These are phyloP conservation scores for Epichloe gansuensis DNA, from an alignment of 2,329 filamentous ascomycete genomes.

Conservation along the genomic window DNA sequence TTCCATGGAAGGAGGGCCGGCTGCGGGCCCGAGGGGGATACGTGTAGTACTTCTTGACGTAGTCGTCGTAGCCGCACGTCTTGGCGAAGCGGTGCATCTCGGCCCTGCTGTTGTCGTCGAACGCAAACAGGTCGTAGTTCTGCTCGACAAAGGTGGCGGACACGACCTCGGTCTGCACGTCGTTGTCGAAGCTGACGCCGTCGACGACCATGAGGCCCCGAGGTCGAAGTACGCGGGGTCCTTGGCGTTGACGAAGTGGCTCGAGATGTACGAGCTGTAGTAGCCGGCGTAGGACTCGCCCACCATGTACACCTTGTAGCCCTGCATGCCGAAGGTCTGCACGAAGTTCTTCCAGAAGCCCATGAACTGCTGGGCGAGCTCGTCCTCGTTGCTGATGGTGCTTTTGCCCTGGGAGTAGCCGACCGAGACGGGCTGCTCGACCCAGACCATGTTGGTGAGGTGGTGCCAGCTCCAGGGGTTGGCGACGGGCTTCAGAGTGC, in stretches of 20 bases:
- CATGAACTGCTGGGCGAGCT: constrained; percentile 59
- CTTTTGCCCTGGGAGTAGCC: constrained; percentile 56
- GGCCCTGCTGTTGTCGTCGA: constrained; percentile 47
- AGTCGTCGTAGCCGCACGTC: constrained; percentile 51
- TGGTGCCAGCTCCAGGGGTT: constrained; percentile 60
- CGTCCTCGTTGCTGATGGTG: constrained; percentile 52
- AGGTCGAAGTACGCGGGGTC: constrained; percentile 57
- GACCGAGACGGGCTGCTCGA: constrained; percentile 56
- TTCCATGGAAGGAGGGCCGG: constrained; percentile 36
- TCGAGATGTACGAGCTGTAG: constrained; percentile 61
- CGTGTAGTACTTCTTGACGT: constrained; percentile 46
- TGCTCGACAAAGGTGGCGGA: constrained; percentile 48
- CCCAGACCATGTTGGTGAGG: constrained; percentile 47
- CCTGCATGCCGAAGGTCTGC: constrained; percentile 54
- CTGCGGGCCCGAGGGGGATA: constrained; percentile 54
- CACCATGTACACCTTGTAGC: constrained; percentile 59
- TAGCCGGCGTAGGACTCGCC: constrained; percentile 59
- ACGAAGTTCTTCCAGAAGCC: constrained; percentile 73
- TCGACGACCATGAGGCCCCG: constrained; percentile 62
- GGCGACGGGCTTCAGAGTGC: constrained; percentile 50
- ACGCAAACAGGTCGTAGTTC: constrained; percentile 45
- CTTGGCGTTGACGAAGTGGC: constrained; percentile 56
- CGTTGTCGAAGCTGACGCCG: constrained; percentile 45
- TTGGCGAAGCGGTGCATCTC: constrained; percentile 39
- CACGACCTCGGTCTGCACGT: constrained; percentile 32